Conservation (phyloP, 208 protist species). For the Phytomonas sp. region DNA sequence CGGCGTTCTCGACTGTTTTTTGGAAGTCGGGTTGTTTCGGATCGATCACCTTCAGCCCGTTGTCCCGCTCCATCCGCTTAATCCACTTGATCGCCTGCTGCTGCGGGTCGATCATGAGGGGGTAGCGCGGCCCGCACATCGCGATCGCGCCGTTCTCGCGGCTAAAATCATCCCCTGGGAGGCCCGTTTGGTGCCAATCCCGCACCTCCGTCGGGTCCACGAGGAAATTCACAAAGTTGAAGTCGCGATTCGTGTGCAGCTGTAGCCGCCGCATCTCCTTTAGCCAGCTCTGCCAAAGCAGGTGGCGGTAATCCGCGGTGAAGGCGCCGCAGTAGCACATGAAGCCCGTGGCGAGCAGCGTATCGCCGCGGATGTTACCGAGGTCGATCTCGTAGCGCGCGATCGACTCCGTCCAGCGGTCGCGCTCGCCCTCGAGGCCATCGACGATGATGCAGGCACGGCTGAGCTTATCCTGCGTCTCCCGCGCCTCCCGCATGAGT, state of each 20-base stretch:
- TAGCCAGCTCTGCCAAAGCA: constrained; percentile 90
- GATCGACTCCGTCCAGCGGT: constrained; percentile 94
- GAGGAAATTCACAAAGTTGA: constrained; percentile 93
- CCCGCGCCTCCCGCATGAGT: constrained; percentile 85
- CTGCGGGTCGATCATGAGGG: constrained; percentile 99
- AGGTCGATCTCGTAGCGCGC: constrained; percentile 85
- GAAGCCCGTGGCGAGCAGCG: constrained; percentile 94
- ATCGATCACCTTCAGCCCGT: constrained; percentile 91
- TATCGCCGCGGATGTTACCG: constrained; percentile 93
- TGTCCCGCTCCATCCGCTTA: constrained; percentile 92
- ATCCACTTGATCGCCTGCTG: constrained; percentile 99
- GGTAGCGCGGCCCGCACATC: constrained; percentile 92
- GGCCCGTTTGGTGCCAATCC: constrained; percentile 95
- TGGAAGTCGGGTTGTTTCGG: constrained; percentile 94
- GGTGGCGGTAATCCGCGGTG: constrained; percentile 89
- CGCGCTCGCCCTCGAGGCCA: constrained; percentile 95
- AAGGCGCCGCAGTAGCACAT: constrained; percentile 97
- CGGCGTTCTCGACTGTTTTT: constrained; percentile 94
- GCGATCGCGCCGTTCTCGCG: constrained; percentile 97
- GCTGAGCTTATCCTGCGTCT: constrained; percentile 95
- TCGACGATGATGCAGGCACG: constrained; percentile 95
- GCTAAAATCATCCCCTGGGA: constrained; percentile 95
- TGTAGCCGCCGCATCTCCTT: constrained; percentile 82
- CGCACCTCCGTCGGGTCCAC: constrained; percentile 93
- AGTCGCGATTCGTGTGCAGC: constrained; percentile 78